A percentile compares a stretch with the other conserved stretches of the same genome.
These are phyloP conservation scores for Acanthamoeba polyphaga DNA, from an alignment of 208 protist species.

Conservation along the genomic window DNA sequence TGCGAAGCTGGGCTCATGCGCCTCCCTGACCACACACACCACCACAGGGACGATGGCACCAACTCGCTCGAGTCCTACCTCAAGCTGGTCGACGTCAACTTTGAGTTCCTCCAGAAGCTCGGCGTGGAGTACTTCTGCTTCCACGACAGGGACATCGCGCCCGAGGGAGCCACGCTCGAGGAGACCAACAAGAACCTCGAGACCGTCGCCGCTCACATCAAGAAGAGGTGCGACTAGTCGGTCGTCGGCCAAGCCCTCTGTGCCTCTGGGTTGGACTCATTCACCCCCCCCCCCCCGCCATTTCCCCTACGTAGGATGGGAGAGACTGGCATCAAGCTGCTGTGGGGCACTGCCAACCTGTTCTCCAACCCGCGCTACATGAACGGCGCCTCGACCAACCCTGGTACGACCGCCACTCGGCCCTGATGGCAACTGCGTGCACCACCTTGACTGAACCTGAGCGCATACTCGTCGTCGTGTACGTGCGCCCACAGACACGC, in stretches of 20 bases:
- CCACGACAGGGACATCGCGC: constrained; percentile 82
- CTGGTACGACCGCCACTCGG: constrained; percentile 17
- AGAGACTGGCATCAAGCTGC: constrained; percentile 78
- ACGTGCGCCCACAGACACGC: background rate
- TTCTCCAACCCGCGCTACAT: constrained; percentile 77
- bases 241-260: background rate
- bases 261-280: background rate
- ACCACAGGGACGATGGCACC: constrained; percentile 74
- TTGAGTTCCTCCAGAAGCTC: constrained; percentile 79
- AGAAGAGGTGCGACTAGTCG: background rate
- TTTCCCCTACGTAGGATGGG: background rate
- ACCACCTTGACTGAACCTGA: background rate
- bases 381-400: constrained; percentile 82
- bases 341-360: constrained; percentile 83
- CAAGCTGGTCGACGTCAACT: constrained; percentile 65
- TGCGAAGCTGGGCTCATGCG: background rate
- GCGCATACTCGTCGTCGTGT: background rate
- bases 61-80: constrained; percentile 64
- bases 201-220: constrained; percentile 68
- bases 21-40: background rate
- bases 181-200: constrained; percentile 81
- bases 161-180: constrained; percentile 75
- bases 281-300: background rate
- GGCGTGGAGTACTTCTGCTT: constrained; percentile 82
- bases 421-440: background rate